Evolutionary conservation across 1,284 basidiomycete genomes (phyloP).

Genomic region (Mycena sp.): DNA sequence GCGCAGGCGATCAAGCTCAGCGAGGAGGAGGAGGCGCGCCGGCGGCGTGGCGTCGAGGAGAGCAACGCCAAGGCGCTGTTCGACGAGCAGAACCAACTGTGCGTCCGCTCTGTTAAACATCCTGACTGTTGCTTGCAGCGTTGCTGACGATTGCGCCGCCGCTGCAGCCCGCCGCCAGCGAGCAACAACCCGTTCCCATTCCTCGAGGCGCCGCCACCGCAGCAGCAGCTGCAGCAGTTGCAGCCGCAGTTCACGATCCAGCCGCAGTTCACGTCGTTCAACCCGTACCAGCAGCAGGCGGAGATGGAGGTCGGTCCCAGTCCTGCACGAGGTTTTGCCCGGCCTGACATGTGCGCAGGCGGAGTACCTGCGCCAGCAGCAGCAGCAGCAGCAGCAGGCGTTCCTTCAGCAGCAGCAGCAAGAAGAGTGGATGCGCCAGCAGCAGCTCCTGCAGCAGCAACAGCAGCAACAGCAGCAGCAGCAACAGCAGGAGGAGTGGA

Average conservation of each 20-base stretch:
- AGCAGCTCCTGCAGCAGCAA: slow-evolving; percentile 64
- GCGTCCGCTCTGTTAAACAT: too few relatives aligned
- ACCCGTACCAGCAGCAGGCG: slow-evolving; percentile 95
- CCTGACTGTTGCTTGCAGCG: too few relatives aligned
- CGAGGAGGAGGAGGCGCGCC: slow-evolving; percentile 86
- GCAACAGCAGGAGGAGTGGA: slow-evolving; percentile 65
- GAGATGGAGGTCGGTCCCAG: slow-evolving; percentile 83
- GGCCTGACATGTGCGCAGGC: slow-evolving; percentile 53
- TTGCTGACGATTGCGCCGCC: too few relatives aligned
- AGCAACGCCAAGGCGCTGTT: slow-evolving; percentile 84
- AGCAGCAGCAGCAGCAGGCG: slow-evolving; percentile 65
- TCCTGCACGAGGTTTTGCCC: slow-evolving; percentile 16
- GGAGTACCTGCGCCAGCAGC: slow-evolving; percentile 76
- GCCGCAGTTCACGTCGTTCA: slow-evolving; percentile 86
- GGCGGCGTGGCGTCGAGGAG: slow-evolving; percentile 76
- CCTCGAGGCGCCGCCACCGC: slow-evolving; percentile 46
- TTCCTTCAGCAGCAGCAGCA: slow-evolving; percentile 66
- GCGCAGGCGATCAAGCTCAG: slow-evolving; percentile 83
- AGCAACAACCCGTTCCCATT: slow-evolving; percentile 65
- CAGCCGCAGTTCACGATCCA: slow-evolving; percentile 39
- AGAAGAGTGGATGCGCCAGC: slow-evolving; percentile 75
- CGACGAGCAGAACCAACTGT: slow-evolving; percentile 71
- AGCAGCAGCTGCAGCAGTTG: slow-evolving; percentile 25
- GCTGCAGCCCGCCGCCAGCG: slow-evolving; percentile 13
- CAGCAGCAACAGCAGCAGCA: slow-evolving; percentile 62